These are phyloP conservation scores for Glebionis coronaria DNA, from an alignment of 129 eudicot species.

Conservation along the genomic window DNA sequence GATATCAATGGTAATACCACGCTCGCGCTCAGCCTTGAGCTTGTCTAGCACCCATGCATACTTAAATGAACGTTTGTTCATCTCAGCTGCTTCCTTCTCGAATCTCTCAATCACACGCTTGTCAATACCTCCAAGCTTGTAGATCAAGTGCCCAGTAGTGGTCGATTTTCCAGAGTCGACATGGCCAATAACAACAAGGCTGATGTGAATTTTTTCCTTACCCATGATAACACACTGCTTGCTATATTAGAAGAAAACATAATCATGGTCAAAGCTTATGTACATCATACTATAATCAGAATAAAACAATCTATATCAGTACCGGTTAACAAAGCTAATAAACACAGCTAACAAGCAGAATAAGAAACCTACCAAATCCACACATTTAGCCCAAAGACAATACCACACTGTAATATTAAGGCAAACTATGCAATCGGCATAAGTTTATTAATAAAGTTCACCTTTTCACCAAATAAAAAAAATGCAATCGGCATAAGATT, in stretches of 20 bases:
- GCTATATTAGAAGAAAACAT: neutral
- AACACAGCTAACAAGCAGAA: neutral
- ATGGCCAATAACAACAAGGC: conserved; percentile 40
- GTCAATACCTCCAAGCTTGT: conserved; percentile 60
- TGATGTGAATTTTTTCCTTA: conserved; percentile 38
- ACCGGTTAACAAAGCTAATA: too few species aligned
- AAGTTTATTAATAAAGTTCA: too few species aligned
- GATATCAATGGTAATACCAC: conserved; percentile 57
- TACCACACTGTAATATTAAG: neutral
- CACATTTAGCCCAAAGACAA: neutral
- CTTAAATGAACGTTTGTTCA: conserved; percentile 61
- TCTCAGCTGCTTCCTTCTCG: conserved; percentile 58
- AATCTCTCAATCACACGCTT: conserved; percentile 60
- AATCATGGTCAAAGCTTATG: neutral
- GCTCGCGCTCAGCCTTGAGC: conserved; percentile 60
- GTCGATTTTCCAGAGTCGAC: conserved; percentile 45
- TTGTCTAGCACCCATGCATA: conserved; percentile 63
- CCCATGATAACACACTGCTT: conserved; percentile 26
- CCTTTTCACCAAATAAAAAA: too few species aligned
- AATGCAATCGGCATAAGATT: too few species aligned
- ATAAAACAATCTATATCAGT: too few species aligned
- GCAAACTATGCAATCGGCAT: neutral
- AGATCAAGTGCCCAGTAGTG: conserved; percentile 51
- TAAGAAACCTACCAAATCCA: neutral
- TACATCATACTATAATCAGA: neutral